phyloP scores from a whole-genome alignment of 345 rosid species.

The Populus nigra region DNA sequence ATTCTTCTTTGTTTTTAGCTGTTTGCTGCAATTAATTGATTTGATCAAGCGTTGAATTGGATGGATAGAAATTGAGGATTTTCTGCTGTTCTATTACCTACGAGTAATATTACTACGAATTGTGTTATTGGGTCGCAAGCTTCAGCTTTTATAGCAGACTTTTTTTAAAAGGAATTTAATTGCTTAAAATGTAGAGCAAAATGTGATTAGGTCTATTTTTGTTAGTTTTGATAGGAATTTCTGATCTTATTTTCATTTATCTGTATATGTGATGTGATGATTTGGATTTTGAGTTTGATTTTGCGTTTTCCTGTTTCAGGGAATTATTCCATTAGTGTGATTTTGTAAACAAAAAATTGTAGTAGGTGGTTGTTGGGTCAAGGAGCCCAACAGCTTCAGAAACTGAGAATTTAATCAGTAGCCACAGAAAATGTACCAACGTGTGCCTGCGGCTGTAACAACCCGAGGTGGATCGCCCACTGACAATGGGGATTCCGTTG shows the following conservation, averaged over 20 bases:
- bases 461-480: slow-evolving; percentile 27
- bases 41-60: background rate
- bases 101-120: background rate
- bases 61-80: slow-evolving; percentile 8
- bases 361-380: slow-evolving; percentile 1
- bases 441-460: slow-evolving; percentile 51
- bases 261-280: background rate
- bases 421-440: slow-evolving; percentile 56
- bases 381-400: background rate
- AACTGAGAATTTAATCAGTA: slow-evolving; percentile 22
- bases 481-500: slow-evolving; percentile 55
- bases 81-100: background rate
- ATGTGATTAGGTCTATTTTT: background rate
- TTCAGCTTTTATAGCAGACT: background rate
- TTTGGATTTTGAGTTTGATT: background rate
- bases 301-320: slow-evolving; percentile 15
- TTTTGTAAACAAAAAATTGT: slow-evolving; percentile 4
- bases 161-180: background rate
- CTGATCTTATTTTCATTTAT: background rate
- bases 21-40: background rate
- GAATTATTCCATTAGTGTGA: background rate
- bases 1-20: background rate
- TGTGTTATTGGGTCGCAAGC: background rate
- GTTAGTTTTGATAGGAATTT: background rate
- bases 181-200: background rate